A percentile compares a stretch with the other conserved stretches of the same genome.
phyloP scores from a whole-genome alignment of 306 rosid genomes.

The Prunus persica region Prunus_persica_NCBIv2 NC_034013.1:15399501-15400000 shows the following conservation, averaged over 20 bases:
- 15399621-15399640: slow-evolving; percentile 33
- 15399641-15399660: slow-evolving; percentile 34
- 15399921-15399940: slow-evolving; percentile 8
- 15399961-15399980: too few species aligned
- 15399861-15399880: slow-evolving; percentile 20
- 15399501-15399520: slow-evolving; percentile 52
- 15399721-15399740: not conserved
- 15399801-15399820: not conserved
- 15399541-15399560: slow-evolving; percentile 49
- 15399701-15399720: slow-evolving; percentile 18
- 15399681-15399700: slow-evolving; percentile 42
- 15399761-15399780: not conserved
- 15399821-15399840: slow-evolving; percentile 28
- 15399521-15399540: slow-evolving; percentile 42
- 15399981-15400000: too few species aligned
- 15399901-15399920: not conserved
- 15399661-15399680: slow-evolving; percentile 19
- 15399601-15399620: slow-evolving; percentile 32
- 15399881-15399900: slow-evolving; percentile 20
- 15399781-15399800: slow-evolving; percentile 1
- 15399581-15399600: not conserved
- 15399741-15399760: not conserved
- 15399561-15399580: slow-evolving; percentile 38
- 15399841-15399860: slow-evolving; percentile 18
- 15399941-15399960: too few species aligned